Evolutionary conservation across 2,329 filamentous ascomycete species (phyloP).

Genomic region (Curvularia verruculosa): DNA sequence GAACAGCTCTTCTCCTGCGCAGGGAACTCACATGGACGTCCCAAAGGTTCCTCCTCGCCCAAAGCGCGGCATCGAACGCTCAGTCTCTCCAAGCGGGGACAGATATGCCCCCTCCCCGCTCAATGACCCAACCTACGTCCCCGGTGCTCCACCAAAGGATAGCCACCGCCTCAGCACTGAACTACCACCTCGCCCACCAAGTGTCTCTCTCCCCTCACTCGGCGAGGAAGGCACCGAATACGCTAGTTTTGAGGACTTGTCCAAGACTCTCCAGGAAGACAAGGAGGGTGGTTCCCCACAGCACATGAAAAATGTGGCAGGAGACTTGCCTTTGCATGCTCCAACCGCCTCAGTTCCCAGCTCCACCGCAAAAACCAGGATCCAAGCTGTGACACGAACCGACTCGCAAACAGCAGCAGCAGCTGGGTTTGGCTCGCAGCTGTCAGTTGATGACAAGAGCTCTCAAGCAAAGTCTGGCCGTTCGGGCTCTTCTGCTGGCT

Average conservation of each 20-base stretch:
- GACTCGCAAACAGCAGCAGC: constrained; percentile 86
- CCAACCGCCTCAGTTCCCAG: constrained; percentile 85
- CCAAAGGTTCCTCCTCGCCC: constrained; percentile 84
- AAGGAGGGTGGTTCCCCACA: constrained; percentile 59
- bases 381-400: constrained; percentile 84
- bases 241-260: constrained; percentile 62
- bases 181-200: constrained; percentile 68
- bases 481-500: constrained; percentile 45
- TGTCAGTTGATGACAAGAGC: constrained; percentile 40
- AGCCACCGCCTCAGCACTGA: constrained; percentile 45
- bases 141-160: constrained; percentile 45
- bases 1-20: constrained; percentile 50
- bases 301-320: constrained; percentile 77
- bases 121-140: constrained; percentile 69
- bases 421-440: constrained; percentile 78
- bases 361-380: constrained; percentile 80
- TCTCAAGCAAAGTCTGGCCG: constrained; percentile 31
- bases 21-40: constrained; percentile 56
- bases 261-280: constrained; percentile 41
- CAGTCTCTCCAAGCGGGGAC: constrained; percentile 76
- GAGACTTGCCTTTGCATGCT: constrained; percentile 84
- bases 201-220: constrained; percentile 81
- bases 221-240: constrained; percentile 93
- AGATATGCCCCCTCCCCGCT: constrained; percentile 86
- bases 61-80: constrained; percentile 70